These are phyloP conservation scores for Filosporella fistucella DNA, from an alignment of 495 filamentous ascomycete genomes.

Conservation along the genomic window DNA sequence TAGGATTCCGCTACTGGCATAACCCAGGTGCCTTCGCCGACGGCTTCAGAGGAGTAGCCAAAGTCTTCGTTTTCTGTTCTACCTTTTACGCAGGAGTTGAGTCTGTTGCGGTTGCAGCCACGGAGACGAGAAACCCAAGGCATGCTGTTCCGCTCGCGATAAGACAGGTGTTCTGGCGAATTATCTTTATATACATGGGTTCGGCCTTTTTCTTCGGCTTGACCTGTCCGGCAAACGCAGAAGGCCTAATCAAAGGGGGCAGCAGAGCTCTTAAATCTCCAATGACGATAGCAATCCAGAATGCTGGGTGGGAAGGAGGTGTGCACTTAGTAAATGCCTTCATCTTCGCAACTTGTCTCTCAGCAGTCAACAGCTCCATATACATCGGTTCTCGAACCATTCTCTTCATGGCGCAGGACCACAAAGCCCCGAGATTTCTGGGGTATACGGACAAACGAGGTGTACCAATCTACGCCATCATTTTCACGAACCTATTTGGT, in stretches of 20 bases:
- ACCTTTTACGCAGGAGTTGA: slow-evolving; percentile 70
- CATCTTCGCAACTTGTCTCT: slow-evolving; percentile 55
- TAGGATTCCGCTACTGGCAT: slow-evolving; percentile 43
- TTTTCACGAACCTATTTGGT: slow-evolving; percentile 48
- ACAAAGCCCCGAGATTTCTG: slow-evolving; percentile 54
- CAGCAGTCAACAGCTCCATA: slow-evolving; percentile 58
- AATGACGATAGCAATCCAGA: slow-evolving; percentile 61
- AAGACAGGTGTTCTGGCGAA: slow-evolving; percentile 80
- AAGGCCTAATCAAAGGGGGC: slow-evolving; percentile 26
- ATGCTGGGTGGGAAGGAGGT: slow-evolving; percentile 59
- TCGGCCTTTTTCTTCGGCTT: slow-evolving; percentile 58
- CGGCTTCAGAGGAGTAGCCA: slow-evolving; percentile 64
- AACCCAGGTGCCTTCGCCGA: slow-evolving; percentile 59
- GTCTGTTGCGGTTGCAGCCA: slow-evolving; percentile 69
- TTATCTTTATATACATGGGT: slow-evolving; percentile 77
- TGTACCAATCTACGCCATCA: slow-evolving; percentile 47
- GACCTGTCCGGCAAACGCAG: slow-evolving; percentile 36
- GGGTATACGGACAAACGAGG: slow-evolving; percentile 53
- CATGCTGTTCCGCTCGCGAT: slow-evolving; percentile 74
- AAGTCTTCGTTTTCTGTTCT: slow-evolving; percentile 61
- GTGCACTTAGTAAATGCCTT: slow-evolving; percentile 69
- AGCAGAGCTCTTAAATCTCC: slow-evolving; percentile 54
- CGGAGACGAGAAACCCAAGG: slow-evolving; percentile 74
- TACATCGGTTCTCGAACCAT: slow-evolving; percentile 60
- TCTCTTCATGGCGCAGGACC: slow-evolving; percentile 49